Conservation (phyloP, 2,329 filamentous ascomycete species). For the Fusarium sterilihyphosum region DNA sequence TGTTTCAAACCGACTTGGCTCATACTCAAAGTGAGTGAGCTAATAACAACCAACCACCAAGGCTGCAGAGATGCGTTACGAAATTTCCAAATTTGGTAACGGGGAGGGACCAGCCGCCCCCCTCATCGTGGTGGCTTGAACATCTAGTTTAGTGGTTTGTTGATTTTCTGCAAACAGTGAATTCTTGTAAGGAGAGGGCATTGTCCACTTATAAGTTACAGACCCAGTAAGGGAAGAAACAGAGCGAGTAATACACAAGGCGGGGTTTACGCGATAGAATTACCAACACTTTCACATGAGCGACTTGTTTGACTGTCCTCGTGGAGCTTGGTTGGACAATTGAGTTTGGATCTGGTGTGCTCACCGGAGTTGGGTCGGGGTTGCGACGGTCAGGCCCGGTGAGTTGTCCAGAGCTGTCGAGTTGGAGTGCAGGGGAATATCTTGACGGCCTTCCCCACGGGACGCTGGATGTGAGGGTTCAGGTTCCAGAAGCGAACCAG, state of each 20-base stretch:
- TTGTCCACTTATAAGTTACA: not conserved
- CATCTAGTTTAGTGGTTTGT: not conserved
- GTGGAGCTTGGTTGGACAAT: slow-evolving; percentile 20
- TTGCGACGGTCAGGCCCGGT: slow-evolving; percentile 22
- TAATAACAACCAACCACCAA: slow-evolving; percentile 7
- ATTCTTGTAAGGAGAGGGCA: not conserved
- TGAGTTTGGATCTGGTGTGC: slow-evolving; percentile 20
- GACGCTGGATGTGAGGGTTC: not conserved
- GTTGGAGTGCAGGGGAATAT: slow-evolving; percentile 13
- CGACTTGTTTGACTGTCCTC: slow-evolving; percentile 11
- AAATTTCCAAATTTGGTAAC: slow-evolving; percentile 12
- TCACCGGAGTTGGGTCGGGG: slow-evolving; percentile 31
- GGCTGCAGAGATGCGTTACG: not conserved
- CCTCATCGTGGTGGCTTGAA: slow-evolving; percentile 17
- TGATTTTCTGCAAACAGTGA: not conserved
- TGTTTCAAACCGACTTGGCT: not conserved
- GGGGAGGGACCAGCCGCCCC: slow-evolving; percentile 1
- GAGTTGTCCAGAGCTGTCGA: slow-evolving; percentile 7
- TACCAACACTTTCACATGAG: slow-evolving; percentile 22
- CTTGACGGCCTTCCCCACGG: slow-evolving; percentile 25
- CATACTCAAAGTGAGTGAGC: not conserved
- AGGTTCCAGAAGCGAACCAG: slow-evolving; percentile 19
- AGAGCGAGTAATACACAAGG: not conserved
- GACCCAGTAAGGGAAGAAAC: not conserved
- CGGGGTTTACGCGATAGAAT: slow-evolving; percentile 25